Evolutionary conservation across 352 stramenopile species (phyloP).

Genomic region (Pythium rishiriense): DNA sequence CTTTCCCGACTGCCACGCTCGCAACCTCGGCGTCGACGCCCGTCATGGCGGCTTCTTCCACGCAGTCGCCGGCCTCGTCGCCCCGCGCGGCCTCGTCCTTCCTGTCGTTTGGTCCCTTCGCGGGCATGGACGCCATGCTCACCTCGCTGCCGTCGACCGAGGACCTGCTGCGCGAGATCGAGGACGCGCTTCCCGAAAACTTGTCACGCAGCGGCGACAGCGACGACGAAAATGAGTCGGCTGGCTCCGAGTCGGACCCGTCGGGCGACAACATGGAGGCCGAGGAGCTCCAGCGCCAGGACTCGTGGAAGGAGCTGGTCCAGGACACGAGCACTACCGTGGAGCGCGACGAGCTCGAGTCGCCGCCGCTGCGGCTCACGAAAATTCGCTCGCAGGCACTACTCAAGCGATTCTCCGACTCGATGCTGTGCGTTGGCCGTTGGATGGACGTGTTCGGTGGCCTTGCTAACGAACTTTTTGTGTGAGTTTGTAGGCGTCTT

Average conservation of each 20-base stretch:
- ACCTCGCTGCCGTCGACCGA: constrained; percentile 41
- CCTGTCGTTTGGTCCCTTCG: constrained; percentile 2
- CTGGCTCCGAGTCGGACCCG: constrained; percentile 70
- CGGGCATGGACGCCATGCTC: constrained; percentile 30
- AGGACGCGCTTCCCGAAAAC: constrained; percentile 53
- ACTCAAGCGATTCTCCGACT: constrained; percentile 34
- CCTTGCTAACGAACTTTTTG: background rate
- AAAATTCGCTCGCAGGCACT: constrained; percentile 24
- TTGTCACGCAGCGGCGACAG: constrained; percentile 29
- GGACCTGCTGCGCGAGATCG: constrained; percentile 68
- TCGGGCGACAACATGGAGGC: constrained; percentile 72
- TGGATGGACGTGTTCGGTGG: background rate
- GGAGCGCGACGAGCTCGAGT: background rate
- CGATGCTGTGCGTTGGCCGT: constrained; percentile 26
- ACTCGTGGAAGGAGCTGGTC: constrained; percentile 21
- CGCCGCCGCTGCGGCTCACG: constrained; percentile 3
- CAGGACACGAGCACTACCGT: background rate
- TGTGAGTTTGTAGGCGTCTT: background rate
- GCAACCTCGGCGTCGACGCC: background rate
- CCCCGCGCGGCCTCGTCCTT: background rate
- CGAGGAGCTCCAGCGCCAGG: constrained; percentile 41
- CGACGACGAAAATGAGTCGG: constrained; percentile 49
- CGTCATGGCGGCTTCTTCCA: background rate
- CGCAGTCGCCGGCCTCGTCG: constrained; percentile 3
- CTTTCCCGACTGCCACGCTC: background rate